Percentiles rank a stretch among this genome's conserved stretches.
These are phyloP conservation scores for Leccinum variicolor DNA, from an alignment of 768 basidiomycete genomes.

Conservation along the genomic window DNA sequence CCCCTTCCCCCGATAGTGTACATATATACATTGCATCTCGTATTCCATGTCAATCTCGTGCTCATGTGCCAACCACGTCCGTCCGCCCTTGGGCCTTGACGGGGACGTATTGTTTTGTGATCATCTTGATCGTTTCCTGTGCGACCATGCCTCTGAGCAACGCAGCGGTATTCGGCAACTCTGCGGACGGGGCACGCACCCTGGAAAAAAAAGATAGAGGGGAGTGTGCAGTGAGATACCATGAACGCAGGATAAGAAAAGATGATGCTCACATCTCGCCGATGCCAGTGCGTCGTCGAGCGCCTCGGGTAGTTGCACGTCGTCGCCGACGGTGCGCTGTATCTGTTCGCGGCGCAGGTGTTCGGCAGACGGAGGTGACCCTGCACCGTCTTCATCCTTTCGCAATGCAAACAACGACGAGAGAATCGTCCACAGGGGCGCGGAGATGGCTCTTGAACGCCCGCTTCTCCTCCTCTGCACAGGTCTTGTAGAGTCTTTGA, in stretches of 20 bases:
- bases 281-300: slow-evolving; percentile 55
- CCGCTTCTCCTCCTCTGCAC: slow-evolving; percentile 67
- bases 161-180: slow-evolving; percentile 91
- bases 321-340: slow-evolving; percentile 46
- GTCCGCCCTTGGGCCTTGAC: slow-evolving; percentile 86
- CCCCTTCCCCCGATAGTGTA: background rate
- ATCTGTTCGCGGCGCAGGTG: slow-evolving; percentile 52
- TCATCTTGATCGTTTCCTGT: slow-evolving; percentile 96
- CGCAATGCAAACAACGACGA: slow-evolving; percentile 47
- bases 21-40: background rate
- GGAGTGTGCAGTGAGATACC: slow-evolving; percentile 2
- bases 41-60: background rate
- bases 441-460: slow-evolving; percentile 49
- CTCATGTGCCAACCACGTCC: slow-evolving; percentile 41
- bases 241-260: background rate
- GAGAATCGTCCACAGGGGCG: slow-evolving; percentile 44
- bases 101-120: slow-evolving; percentile 94
- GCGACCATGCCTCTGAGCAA: slow-evolving; percentile 92
- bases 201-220: slow-evolving; percentile 37
- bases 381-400: slow-evolving; percentile 25
- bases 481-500: slow-evolving; percentile 85
- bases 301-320: slow-evolving; percentile 49
- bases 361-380: slow-evolving; percentile 43
- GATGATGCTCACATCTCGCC: slow-evolving; percentile 70
- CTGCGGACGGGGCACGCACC: slow-evolving; percentile 74